These are phyloP conservation scores for Sugiyamaella sp. DNA, from an alignment of 1,139 yeast genomes.

Conservation along the genomic window DNA sequence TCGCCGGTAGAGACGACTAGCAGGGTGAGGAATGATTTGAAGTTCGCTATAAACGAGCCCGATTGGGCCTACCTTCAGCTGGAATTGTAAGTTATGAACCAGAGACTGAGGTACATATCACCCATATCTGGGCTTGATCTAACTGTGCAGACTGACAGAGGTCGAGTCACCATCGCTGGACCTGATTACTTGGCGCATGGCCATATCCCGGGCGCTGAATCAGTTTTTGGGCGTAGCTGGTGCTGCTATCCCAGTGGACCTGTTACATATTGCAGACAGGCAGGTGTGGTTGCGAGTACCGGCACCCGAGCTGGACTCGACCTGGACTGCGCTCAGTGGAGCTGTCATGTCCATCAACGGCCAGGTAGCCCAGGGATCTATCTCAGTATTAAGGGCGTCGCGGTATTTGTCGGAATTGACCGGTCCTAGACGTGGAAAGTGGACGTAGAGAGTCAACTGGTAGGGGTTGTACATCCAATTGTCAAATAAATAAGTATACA, in stretches of 20 bases:
- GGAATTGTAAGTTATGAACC: constrained; percentile 39
- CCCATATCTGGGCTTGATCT: neutral
- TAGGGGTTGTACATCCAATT: no score
- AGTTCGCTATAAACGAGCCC: constrained; percentile 34
- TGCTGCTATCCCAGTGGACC: constrained; percentile 48
- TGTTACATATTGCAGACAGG: constrained; percentile 38
- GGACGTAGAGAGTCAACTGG: constrained; percentile 16
- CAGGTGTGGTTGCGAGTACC: constrained; percentile 37
- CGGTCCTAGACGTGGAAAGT: constrained; percentile 30
- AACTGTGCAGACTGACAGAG: constrained; percentile 12
- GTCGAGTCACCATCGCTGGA: constrained; percentile 35
- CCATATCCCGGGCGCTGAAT: constrained; percentile 43
- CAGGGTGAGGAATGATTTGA: neutral
- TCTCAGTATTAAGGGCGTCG: constrained; percentile 36
- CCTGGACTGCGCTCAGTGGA: constrained; percentile 36
- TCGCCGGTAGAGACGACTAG: neutral
- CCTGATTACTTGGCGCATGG: constrained; percentile 48
- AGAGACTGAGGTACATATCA: neutral
- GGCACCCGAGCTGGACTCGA: constrained; percentile 32
- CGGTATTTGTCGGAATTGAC: constrained; percentile 31
- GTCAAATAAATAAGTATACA: no score
- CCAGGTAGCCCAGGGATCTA: constrained; percentile 27
- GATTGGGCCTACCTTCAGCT: constrained; percentile 47
- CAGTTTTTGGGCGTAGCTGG: constrained; percentile 49
- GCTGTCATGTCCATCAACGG: constrained; percentile 16